These are phyloP conservation scores for Gastrodia elata DNA, from an alignment of 106 monocot species.

Conservation along the genomic window DNA sequence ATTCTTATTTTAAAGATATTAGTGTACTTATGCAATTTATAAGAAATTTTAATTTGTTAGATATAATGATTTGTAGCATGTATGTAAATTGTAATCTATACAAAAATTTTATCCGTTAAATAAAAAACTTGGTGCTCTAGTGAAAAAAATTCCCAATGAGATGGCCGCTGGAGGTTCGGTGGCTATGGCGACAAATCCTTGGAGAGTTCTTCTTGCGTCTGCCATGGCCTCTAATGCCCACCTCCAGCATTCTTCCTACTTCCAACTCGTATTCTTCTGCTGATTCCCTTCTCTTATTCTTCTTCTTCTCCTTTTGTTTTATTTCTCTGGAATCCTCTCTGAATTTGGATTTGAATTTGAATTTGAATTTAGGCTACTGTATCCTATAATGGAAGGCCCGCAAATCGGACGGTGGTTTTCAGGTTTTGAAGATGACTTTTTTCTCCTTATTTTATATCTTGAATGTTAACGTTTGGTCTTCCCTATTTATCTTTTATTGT, in stretches of 20 bases:
- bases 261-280: conserved; percentile 56
- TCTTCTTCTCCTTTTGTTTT: not conserved
- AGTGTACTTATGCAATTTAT: too few relatives aligned
- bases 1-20: too few relatives aligned
- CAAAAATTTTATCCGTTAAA: too few relatives aligned
- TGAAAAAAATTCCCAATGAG: not conserved
- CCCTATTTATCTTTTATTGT: not conserved
- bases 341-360: not conserved
- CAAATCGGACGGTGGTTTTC: conserved; percentile 93
- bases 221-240: conserved; percentile 69
- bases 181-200: conserved; percentile 18
- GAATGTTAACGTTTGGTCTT: not conserved
- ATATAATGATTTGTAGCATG: too few relatives aligned
- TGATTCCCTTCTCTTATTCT: not conserved
- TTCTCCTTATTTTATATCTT: not conserved
- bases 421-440: conserved; percentile 26
- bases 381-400: conserved; percentile 38
- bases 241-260: conserved; percentile 61
- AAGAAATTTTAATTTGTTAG: too few relatives aligned
- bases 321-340: not conserved
- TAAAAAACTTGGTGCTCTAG: too few relatives aligned
- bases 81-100: too few relatives aligned
- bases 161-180: not conserved
- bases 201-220: conserved; percentile 58
- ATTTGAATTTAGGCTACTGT: conserved; percentile 51